Conservation (phyloP, 2,329 filamentous ascomycete genomes). For the Nemania sp. region DNA sequence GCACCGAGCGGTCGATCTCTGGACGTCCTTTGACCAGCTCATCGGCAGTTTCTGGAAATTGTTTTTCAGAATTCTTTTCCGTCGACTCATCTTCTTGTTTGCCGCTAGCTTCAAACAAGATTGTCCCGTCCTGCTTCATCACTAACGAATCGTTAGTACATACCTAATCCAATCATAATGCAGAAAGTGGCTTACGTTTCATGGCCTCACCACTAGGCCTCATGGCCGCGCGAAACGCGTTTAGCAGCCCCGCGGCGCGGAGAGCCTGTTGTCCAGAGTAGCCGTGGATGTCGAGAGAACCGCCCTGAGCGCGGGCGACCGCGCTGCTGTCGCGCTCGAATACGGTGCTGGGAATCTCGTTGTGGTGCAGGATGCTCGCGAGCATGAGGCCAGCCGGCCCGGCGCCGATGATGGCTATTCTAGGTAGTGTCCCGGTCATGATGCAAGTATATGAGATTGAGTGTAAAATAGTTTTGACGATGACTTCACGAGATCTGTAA, state of each 20-base stretch:
- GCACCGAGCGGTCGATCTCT: conserved; percentile 33
- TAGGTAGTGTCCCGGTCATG: conserved; percentile 18
- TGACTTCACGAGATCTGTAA: not conserved
- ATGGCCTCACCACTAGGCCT: conserved; percentile 31
- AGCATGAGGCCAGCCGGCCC: conserved; percentile 40
- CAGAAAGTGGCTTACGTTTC: conserved; percentile 19
- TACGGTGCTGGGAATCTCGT: conserved; percentile 33
- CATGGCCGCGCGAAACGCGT: conserved; percentile 31
- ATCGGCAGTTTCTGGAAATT: not conserved
- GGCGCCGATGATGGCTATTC: conserved; percentile 39
- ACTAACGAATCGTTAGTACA: conserved; percentile 13
- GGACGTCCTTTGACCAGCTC: conserved; percentile 27
- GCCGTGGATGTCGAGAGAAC: conserved; percentile 53
- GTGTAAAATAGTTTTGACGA: too few species aligned
- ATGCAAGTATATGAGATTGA: too few species aligned
- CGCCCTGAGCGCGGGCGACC: conserved; percentile 49
- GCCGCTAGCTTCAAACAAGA: conserved; percentile 29
- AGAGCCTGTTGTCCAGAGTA: conserved; percentile 38
- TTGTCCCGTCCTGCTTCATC: conserved; percentile 32
- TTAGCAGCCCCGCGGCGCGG: conserved; percentile 37
- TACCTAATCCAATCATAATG: too few species aligned
- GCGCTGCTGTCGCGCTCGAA: conserved; percentile 39
- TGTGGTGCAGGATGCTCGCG: conserved; percentile 36
- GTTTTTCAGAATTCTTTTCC: not conserved
- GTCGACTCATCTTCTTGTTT: not conserved